Percentiles rank a stretch among this genome's conserved stretches.
phyloP scores from a whole-genome alignment of 2,329 filamentous ascomycete genomes.

The Fusarium sp. region DNA sequence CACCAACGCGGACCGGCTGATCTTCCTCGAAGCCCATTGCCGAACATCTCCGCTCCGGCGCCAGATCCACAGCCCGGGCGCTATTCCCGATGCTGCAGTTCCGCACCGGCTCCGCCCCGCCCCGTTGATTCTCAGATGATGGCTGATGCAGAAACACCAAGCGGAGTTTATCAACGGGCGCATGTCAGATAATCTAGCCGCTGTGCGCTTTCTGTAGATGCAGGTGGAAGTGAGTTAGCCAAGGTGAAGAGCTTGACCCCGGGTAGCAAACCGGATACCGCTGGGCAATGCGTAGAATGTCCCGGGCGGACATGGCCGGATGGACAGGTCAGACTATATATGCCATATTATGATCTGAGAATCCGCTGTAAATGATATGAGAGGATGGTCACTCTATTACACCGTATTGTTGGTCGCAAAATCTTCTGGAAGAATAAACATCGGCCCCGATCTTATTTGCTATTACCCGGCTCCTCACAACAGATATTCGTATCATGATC shows the following conservation, averaged over 20 bases:
- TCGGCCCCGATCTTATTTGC: not conserved
- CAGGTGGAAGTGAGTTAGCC: constrained; percentile 11
- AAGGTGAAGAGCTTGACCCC: constrained; percentile 4
- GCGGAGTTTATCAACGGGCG: not conserved
- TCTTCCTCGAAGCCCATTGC: not conserved
- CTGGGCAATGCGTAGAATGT: not conserved
- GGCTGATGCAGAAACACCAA: constrained; percentile 22
- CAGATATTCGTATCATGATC: not conserved
- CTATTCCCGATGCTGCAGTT: constrained; percentile 30
- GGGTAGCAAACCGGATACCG: constrained; percentile 9
- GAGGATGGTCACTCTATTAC: not conserved
- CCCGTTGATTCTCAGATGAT: not conserved
- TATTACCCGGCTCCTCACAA: not conserved
- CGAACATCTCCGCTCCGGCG: constrained; percentile 20
- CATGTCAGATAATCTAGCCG: not conserved
- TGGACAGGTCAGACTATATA: not conserved
- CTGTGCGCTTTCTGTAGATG: not conserved
- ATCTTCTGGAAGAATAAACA: not conserved
- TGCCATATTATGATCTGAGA: not conserved
- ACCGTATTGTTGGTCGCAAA: not conserved
- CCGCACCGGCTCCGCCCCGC: constrained; percentile 22
- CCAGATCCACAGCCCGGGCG: constrained; percentile 20
- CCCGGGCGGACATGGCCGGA: not conserved
- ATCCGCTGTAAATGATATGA: not conserved
- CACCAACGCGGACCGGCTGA: constrained; percentile 1